These are phyloP conservation scores for Ogataea parapolymorpha DNA, from an alignment of 805 yeast genomes.

Conservation along the genomic window DNA sequence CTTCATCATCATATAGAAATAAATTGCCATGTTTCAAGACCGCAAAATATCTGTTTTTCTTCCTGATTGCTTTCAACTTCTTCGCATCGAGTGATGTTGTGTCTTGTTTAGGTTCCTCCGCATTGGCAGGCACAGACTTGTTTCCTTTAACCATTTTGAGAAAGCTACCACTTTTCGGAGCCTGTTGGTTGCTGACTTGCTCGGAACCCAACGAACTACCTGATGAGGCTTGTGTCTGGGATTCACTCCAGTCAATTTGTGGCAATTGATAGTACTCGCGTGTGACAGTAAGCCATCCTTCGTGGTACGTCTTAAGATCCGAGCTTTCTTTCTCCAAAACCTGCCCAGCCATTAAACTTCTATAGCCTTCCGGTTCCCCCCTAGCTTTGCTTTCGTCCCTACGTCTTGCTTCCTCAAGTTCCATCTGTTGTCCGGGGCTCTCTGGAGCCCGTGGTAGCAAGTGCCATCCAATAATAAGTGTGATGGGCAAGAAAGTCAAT, in stretches of 20 bases:
- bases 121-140: constrained; percentile 1
- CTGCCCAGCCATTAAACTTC: constrained; percentile 53
- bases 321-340: constrained; percentile 56
- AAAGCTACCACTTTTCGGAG: constrained; percentile 7
- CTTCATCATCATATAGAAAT: constrained; percentile 75
- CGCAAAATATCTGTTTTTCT: constrained; percentile 63
- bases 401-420: constrained; percentile 30
- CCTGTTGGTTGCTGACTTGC: constrained; percentile 1
- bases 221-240: constrained; percentile 14
- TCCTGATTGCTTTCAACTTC: constrained; percentile 37
- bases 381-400: constrained; percentile 23
- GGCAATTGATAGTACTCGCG: constrained; percentile 64
- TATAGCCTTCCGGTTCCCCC: constrained; percentile 29
- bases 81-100: constrained; percentile 34
- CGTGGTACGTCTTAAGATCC: constrained; percentile 60
- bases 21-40: constrained; percentile 84
- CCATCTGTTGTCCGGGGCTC: constrained; percentile 22
- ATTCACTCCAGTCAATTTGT: constrained; percentile 31
- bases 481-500: constrained; percentile 68
- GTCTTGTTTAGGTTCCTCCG: constrained; percentile 18
- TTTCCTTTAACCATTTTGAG: constrained; percentile 22
- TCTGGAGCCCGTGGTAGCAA: constrained; percentile 34
- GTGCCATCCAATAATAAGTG: constrained; percentile 40
- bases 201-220: constrained; percentile 12
- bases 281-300: constrained; percentile 86